Percentiles rank a stretch among this genome's conserved stretches.
Evolutionary conservation across 352 stramenopile species (phyloP).

Genomic region (Chrysophaeum taylorii): DNA sequence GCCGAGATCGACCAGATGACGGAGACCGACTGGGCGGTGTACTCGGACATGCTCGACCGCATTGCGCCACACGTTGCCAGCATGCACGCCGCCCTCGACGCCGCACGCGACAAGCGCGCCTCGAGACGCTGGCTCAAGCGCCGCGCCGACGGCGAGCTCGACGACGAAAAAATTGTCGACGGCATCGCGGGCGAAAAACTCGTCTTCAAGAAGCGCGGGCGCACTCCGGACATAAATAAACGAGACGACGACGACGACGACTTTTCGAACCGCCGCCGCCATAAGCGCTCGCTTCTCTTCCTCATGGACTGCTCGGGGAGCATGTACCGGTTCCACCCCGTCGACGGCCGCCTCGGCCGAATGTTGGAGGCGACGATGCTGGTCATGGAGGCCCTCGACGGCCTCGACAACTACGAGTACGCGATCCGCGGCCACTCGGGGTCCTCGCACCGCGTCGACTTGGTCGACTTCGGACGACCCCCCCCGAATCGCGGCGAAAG

Average conservation of each 20-base stretch:
- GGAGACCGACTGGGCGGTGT: constrained; percentile 47
- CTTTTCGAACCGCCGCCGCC: constrained; percentile 80
- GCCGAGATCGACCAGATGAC: constrained; percentile 42
- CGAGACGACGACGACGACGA: constrained; percentile 44
- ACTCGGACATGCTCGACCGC: constrained; percentile 37
- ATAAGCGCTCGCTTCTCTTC: constrained; percentile 62
- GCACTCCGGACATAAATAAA: constrained; percentile 20
- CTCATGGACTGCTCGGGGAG: constrained; percentile 73
- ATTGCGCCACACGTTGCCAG: constrained; percentile 41
- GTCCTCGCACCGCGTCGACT: constrained; percentile 65
- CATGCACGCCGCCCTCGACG: constrained; percentile 53
- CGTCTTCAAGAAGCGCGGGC: constrained; percentile 78
- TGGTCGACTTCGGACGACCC: constrained; percentile 71
- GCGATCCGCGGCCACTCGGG: constrained; percentile 81
- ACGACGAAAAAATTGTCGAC: constrained; percentile 85
- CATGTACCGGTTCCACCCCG: constrained; percentile 85
- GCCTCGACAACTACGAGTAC: constrained; percentile 74
- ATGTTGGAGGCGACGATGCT: constrained; percentile 82
- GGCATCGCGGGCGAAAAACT: constrained; percentile 72
- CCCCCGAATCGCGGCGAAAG: constrained; percentile 68
- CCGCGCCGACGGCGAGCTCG: constrained; percentile 81
- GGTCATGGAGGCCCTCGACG: constrained; percentile 86
- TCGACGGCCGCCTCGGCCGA: constrained; percentile 75
- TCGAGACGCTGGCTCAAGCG: constrained; percentile 82
- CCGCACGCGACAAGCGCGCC: constrained; percentile 62